A percentile compares a stretch with the other conserved stretches of the same genome.
Evolutionary conservation across 1,139 yeast genomes (phyloP).

Genomic region (Geotrichum cucujoidarum): DNA sequence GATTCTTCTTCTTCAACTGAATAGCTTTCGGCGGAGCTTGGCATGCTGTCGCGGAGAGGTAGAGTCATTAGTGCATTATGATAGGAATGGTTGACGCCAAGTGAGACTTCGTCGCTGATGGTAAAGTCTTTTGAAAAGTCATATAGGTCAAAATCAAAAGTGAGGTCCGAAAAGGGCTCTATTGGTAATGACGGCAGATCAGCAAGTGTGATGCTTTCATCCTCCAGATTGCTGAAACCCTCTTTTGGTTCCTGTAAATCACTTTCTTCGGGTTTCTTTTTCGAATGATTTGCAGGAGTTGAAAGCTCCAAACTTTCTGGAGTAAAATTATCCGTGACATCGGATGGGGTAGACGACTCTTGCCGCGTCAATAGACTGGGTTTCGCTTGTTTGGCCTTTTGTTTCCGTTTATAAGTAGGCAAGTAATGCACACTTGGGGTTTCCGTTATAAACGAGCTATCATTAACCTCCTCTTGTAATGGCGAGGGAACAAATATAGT

Average conservation of each 20-base stretch:
- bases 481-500: conserved; percentile 26
- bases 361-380: too few relatives aligned
- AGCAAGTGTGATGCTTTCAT: too few relatives aligned
- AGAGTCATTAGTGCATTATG: conserved; percentile 22
- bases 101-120: conserved; percentile 4
- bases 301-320: too few relatives aligned
- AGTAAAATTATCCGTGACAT: too few relatives aligned
- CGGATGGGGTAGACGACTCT: too few relatives aligned
- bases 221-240: too few relatives aligned
- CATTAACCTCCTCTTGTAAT: conserved; percentile 22
- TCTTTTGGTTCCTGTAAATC: too few relatives aligned
- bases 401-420: not conserved
- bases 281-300: too few relatives aligned
- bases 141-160: conserved; percentile 6
- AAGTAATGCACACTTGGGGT: conserved; percentile 18
- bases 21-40: not conserved
- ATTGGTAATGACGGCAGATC: too few relatives aligned
- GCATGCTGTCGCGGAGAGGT: conserved; percentile 18
- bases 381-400: not conserved
- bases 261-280: too few relatives aligned
- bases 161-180: not conserved
- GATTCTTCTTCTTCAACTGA: not conserved
- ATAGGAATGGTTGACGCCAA: conserved; percentile 16
- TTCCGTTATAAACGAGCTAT: conserved; percentile 25
- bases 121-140: conserved; percentile 13